Conservation (phyloP, 805 yeast species). For the Barnettozyma californica region DNA sequence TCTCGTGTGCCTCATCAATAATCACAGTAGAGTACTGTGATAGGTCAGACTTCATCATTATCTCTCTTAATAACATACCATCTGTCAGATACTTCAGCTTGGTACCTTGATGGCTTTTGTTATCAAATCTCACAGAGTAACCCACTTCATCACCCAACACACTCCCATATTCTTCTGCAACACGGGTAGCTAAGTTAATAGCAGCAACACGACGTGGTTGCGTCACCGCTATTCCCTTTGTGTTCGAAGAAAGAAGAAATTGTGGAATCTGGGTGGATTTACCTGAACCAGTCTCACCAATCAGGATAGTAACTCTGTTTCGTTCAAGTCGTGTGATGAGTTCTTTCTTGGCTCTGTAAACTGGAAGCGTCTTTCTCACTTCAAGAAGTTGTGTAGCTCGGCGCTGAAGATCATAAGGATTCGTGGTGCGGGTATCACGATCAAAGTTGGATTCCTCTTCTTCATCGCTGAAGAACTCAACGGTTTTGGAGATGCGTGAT, state of each 20-base stretch:
- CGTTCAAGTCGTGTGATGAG: conserved; percentile 48
- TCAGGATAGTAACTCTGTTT: conserved; percentile 69
- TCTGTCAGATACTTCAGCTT: conserved; percentile 84
- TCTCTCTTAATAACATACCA: conserved; percentile 93
- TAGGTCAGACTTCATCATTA: conserved; percentile 68
- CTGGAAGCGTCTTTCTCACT: conserved; percentile 61
- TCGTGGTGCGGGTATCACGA: conserved; percentile 14
- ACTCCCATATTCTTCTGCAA: conserved; percentile 81
- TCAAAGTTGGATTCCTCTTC: conserved; percentile 25
- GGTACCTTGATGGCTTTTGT: conserved; percentile 54
- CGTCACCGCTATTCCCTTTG: conserved; percentile 75
- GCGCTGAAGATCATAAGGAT: conserved; percentile 28
- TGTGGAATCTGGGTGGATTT: conserved; percentile 97
- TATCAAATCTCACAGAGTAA: conserved; percentile 88
- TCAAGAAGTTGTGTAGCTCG: conserved; percentile 41
- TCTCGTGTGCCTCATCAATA: conserved; percentile 96
- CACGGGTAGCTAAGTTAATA: conserved; percentile 87
- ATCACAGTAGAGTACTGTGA: conserved; percentile 68
- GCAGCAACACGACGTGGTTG: conserved; percentile 99
- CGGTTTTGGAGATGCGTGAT: conserved; percentile 23
- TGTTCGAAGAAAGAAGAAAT: conserved; percentile 52
- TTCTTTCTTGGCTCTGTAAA: conserved; percentile 63
- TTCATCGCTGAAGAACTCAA: conserved; percentile 33
- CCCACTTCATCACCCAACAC: conserved; percentile 79
- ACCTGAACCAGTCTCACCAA: conserved; percentile 98